These are phyloP conservation scores for Citrus medica DNA, from an alignment of 345 rosid species.

Conservation along the genomic window DNA sequence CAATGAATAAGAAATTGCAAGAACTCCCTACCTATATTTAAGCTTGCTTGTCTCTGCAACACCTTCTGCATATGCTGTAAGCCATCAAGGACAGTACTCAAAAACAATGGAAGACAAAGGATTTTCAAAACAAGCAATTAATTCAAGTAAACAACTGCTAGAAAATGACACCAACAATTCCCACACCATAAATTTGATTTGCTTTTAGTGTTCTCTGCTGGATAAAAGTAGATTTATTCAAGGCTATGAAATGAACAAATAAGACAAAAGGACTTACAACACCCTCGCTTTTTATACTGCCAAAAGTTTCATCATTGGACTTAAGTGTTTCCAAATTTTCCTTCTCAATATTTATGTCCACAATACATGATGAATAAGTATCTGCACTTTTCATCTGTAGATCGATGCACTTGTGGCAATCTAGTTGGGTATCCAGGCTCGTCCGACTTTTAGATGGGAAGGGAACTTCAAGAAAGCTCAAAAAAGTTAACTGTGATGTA, in stretches of 20 bases:
- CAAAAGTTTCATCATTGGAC: conserved; percentile 40
- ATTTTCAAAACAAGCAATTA: neutral
- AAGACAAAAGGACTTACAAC: conserved; percentile 32
- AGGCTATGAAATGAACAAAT: neutral
- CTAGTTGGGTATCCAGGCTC: conserved; percentile 43
- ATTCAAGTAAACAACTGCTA: neutral
- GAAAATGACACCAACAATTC: neutral
- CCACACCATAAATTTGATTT: neutral
- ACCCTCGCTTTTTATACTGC: conserved; percentile 47
- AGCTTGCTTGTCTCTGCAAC: conserved; percentile 83
- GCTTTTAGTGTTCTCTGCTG: neutral
- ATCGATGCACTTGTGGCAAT: conserved; percentile 58
- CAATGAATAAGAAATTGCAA: conserved; percentile 26
- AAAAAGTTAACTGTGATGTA: conserved; percentile 46
- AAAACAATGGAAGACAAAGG: conserved; percentile 1
- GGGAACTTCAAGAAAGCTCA: conserved; percentile 69
- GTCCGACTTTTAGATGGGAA: conserved; percentile 43
- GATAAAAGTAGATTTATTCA: neutral
- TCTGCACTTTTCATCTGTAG: conserved; percentile 54
- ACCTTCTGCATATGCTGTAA: conserved; percentile 61
- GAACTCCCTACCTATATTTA: conserved; percentile 46
- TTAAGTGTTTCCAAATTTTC: conserved; percentile 39
- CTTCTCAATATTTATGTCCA: conserved; percentile 62
- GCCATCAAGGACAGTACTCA: conserved; percentile 8
- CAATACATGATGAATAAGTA: conserved; percentile 56